Percentiles rank a stretch among this genome's conserved stretches.
These are phyloP conservation scores for Suhomyces choctaworum DNA, from an alignment of 1,139 yeast species.

Conservation along the genomic window DNA sequence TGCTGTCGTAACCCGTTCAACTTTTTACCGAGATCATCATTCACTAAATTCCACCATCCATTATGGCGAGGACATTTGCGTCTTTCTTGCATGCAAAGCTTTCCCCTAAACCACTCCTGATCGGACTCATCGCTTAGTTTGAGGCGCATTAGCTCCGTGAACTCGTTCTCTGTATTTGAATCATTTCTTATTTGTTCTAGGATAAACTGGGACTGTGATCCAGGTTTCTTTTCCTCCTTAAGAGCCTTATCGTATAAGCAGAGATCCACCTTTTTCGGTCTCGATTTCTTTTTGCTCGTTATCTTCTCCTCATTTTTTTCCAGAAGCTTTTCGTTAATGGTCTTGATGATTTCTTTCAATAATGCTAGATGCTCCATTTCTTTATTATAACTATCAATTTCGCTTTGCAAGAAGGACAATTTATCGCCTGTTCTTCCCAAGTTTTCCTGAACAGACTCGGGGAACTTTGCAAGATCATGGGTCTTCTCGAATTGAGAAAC, in stretches of 20 bases:
- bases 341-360: conserved; percentile 38
- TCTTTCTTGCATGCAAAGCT: conserved; percentile 59
- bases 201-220: neutral
- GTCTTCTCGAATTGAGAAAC: conserved; percentile 30
- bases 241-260: conserved; percentile 32
- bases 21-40: conserved; percentile 8
- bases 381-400: conserved; percentile 20
- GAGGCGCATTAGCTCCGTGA: conserved; percentile 21
- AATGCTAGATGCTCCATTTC: conserved; percentile 26
- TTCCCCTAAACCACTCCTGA: conserved; percentile 22
- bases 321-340: conserved; percentile 36
- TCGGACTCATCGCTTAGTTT: conserved; percentile 20
- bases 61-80: conserved; percentile 66
- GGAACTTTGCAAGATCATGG: conserved; percentile 36
- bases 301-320: conserved; percentile 14
- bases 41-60: conserved; percentile 59
- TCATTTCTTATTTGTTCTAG: conserved; percentile 5
- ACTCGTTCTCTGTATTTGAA: conserved; percentile 8
- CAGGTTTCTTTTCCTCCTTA: conserved; percentile 1
- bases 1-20: conserved; percentile 25
- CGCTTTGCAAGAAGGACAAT: conserved; percentile 21
- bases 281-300: conserved; percentile 23
- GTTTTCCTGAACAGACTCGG: conserved; percentile 28
- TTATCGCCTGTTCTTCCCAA: conserved; percentile 24
- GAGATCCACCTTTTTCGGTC: conserved; percentile 29